Base-by-base conservation (phyloP, 2,329 filamentous ascomycete species). In the Zymoseptoria ardabiliae region DNA sequence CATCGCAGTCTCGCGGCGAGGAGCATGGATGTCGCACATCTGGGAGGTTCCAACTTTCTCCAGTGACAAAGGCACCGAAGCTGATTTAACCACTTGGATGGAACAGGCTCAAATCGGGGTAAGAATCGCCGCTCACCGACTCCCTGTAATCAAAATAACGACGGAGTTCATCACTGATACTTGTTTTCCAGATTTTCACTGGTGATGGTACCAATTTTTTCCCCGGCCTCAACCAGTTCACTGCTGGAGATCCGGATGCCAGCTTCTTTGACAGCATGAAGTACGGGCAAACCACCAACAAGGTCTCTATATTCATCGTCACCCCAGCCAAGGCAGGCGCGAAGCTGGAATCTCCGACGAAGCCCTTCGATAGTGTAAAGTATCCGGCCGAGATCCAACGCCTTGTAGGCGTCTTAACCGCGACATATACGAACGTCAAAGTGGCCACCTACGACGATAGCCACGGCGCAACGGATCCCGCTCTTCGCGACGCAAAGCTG, bases 11-110 rank as follows among this genome's bases (percentile, higher is more conserved):
- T 57, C 60, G 10, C 50, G 60, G 7, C 51, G 52, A 17, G 60
- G 60, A 23, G 57, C 41, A 20, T 59, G 55, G 35, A 53, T 61
- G 20, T 59, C 57, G 3, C 57, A 59, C 28, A 30, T 57, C 13
- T 59, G 50, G 54, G 60, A 61, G 28, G 13, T 21, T 5, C 59
- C 59, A 7, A 61, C 55, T 11, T 55, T 61, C 45, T 48, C 25
- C 22, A 22, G 48, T 20, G 25, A 35, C 25, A 28, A 28, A 28
- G 25, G 25, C 25, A 9, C 7, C 25, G 25, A 28, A 28, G 25
- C 25, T 19, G 11, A 21, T 22, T 13, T 19, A 20, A 17, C 35
- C 20, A 20, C 45, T 4, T 54, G 57, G 25, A 35, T 50, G 13
- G 19, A 53, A 22, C 57, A 62, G 45, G 55, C 59, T 9, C 25